Conservation (phyloP, 2,329 filamentous ascomycete species). For the Decorospora gaudefroyi region DNA sequence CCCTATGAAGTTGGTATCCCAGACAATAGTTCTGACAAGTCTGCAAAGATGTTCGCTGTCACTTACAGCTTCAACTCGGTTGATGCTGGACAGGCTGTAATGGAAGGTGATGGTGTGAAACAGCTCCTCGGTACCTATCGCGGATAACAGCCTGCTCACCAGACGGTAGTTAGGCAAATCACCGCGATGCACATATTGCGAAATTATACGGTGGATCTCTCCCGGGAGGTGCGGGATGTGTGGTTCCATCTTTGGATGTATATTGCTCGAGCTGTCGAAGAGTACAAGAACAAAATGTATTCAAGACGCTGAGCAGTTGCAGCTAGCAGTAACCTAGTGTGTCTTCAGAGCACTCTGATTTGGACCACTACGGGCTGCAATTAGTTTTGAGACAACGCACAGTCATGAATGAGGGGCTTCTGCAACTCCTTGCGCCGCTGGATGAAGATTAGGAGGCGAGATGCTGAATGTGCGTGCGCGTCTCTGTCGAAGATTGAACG, state of each 20-base stretch:
- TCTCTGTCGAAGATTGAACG: no score
- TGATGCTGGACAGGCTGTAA: slow-evolving; percentile 11
- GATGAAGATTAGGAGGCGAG: no score
- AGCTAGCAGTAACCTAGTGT: no score
- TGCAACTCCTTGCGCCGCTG: no score
- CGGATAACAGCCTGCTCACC: slow-evolving; percentile 7
- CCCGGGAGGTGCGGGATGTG: slow-evolving; percentile 15
- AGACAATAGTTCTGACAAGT: slow-evolving; percentile 13
- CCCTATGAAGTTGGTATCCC: slow-evolving; percentile 20
- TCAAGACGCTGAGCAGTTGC: no score
- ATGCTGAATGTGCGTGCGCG: no score
- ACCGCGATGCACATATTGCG: slow-evolving; percentile 7
- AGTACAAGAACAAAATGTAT: no score
- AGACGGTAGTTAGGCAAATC: slow-evolving; percentile 22
- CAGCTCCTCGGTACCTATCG: slow-evolving; percentile 9
- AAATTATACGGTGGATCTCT: slow-evolving; percentile 17
- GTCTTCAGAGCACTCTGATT: no score
- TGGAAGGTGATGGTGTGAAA: slow-evolving; percentile 20
- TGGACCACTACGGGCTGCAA: no score
- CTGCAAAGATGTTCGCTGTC: slow-evolving; percentile 7
- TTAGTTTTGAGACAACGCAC: no score
- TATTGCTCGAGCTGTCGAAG: neutral
- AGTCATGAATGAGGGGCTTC: no score
- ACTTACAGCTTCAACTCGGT: slow-evolving; percentile 11
- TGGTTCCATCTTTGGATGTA: neutral